These are phyloP conservation scores for Spinacia oleracea DNA, from an alignment of 179 eudicot genomes.

Conservation along the genomic window DNA sequence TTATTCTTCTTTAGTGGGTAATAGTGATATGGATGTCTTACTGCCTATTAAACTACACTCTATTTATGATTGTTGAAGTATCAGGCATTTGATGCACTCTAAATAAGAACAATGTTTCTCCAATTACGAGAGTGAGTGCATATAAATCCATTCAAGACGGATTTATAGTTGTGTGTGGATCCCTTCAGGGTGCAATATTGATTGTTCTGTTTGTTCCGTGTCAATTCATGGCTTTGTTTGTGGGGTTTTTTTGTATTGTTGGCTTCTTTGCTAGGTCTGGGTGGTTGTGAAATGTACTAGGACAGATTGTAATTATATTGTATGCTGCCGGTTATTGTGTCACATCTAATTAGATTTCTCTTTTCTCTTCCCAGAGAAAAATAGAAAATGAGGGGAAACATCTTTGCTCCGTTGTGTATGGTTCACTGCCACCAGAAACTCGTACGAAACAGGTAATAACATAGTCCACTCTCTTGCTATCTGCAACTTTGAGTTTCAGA, in stretches of 20 bases:
- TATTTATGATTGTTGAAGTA: neutral
- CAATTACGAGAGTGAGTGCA: neutral
- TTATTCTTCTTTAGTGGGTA: neutral
- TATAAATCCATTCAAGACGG: neutral
- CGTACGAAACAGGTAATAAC: conserved; percentile 84
- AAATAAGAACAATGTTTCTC: neutral
- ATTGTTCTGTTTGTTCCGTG: neutral
- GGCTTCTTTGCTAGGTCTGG: neutral
- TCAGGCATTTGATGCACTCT: neutral
- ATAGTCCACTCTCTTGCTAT: neutral
- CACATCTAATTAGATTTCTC: conserved; percentile 6
- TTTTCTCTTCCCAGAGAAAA: conserved; percentile 46
- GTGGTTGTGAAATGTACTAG: neutral
- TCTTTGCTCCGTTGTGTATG: conserved; percentile 98
- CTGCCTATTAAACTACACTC: neutral
- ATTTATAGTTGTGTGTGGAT: neutral
- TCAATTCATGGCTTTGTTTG: conserved; percentile 1
- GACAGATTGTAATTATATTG: neutral
- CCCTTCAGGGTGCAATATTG: neutral
- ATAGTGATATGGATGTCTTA: neutral
- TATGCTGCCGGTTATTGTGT: conserved; percentile 4
- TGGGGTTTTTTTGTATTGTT: neutral
- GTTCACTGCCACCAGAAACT: conserved; percentile 94
- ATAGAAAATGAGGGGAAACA: conserved; percentile 71
- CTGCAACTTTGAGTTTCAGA: conserved; percentile 5